Evolutionary conservation across 2,329 filamentous ascomycete species (phyloP), one percentile per base, ranked within the genome.

Genomic region (Trichophyton rubrum): DNA sequence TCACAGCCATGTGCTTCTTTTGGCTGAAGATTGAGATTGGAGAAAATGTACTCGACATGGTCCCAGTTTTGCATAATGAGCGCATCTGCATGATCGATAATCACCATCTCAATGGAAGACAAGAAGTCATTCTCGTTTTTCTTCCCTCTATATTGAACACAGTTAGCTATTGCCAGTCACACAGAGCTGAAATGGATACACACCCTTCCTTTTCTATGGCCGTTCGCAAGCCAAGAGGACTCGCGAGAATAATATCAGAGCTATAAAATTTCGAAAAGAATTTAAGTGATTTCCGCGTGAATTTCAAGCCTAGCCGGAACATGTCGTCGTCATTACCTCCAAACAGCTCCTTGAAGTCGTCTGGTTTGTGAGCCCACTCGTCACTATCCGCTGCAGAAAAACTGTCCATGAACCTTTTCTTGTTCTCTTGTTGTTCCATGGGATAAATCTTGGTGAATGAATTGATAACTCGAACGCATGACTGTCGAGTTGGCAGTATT

Each of bases 31-130:
- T 99, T 99, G 64, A 99, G 82, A 71, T 96, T 89, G 64, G 89
- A 85, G 69, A 97, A 91, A 67, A 96, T 88, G 71, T 88, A 89
- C 72, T 95, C 89, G 63, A 96, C 83, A 70, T 99, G 92, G 69
- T 96, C 90, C 91, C 92, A 97, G 72, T 96, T 97, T 73, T 99
- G 93, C 90, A 96, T 96, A 7, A 95, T 82, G 47, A 96, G 82
- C 0, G 90, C 90, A 73, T 97, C 91, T 11, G 90, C 87, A 74
- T 97, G 91, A 72, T 99, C 93, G 63, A 96, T 80, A 55, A 97
- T 80, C 35, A 93, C 85, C 58, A 99, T 75, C 74, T 99, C 93
- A 67, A 99, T 89, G 1, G 92, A 97, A 61, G 88, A 92, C 13
- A 99, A 80, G 71, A 96, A 99, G 73, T 99, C 93, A 67, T 84